Conservation (phyloP, 129 eudicot genomes). For the Oenanthe sinensis region DNA sequence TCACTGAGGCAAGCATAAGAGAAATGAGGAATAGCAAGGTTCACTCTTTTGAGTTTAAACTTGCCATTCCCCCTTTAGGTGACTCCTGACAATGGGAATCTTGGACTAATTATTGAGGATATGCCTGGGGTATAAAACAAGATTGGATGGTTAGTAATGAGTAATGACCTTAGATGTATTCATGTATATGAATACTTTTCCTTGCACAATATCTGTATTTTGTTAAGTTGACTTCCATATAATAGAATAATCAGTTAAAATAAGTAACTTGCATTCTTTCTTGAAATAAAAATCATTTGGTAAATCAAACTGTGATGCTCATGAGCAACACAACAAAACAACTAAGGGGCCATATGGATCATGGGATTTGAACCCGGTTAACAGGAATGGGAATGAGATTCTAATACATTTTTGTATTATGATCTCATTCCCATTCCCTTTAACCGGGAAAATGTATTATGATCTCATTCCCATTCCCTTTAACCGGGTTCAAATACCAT, state of each 20-base stretch:
- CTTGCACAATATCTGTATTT: not conserved
- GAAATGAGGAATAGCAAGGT: not conserved
- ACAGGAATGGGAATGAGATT: no score
- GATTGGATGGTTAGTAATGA: not conserved
- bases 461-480: no score
- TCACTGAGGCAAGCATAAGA: not conserved
- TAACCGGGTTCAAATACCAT: no score
- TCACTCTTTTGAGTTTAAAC: not conserved
- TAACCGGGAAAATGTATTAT: no score
- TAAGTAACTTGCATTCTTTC: not conserved
- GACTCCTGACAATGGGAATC: not conserved
- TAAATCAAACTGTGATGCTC: no score
- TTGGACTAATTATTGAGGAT: not conserved
- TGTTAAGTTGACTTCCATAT: not conserved
- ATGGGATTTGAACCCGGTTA: no score
- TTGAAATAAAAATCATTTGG: not conserved
- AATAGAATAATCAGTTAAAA: no score
- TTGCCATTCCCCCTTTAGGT: not conserved
- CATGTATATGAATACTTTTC: not conserved
- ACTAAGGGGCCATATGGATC: no score
- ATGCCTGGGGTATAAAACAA: not conserved
- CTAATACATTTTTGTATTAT: no score
- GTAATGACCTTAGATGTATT: not conserved
- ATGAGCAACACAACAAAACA: no score
- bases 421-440: no score